Conservation (phyloP, 2,329 filamentous ascomycete genomes). For the Scytalidium sp. region DNA sequence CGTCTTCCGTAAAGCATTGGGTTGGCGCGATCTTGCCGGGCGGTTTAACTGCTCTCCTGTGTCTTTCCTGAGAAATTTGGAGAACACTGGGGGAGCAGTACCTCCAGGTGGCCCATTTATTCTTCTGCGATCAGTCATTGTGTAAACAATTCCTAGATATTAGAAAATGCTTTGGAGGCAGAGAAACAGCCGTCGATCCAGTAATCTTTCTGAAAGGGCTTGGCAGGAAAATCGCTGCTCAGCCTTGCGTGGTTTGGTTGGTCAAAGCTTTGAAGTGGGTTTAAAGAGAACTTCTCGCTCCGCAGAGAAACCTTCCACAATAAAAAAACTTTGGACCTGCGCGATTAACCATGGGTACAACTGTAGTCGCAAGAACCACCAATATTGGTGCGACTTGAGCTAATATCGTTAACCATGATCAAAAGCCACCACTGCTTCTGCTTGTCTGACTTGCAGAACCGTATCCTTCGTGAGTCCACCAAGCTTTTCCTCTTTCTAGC, state of each 20-base stretch:
- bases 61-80: constrained; percentile 44
- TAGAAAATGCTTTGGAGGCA: too few species aligned
- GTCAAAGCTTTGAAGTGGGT: background rate
- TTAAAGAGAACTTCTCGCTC: background rate
- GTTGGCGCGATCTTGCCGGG: constrained; percentile 56
- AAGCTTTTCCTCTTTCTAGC: constrained; percentile 6
- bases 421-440: too few species aligned
- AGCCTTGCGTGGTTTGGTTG: background rate
- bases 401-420: too few species aligned
- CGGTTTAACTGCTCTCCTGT: constrained; percentile 39
- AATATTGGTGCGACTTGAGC: too few species aligned
- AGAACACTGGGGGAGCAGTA: constrained; percentile 73
- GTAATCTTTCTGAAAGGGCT: background rate
- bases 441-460: too few species aligned
- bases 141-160: background rate
- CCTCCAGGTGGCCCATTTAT: constrained; percentile 83
- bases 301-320: background rate
- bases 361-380: too few species aligned
- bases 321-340: background rate
- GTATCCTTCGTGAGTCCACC: constrained; percentile 3
- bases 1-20: constrained; percentile 77
- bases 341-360: background rate
- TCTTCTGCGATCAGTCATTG: constrained; percentile 81
- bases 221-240: background rate
- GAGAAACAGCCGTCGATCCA: background rate